A percentile compares a stretch with the other conserved stretches of the same genome.
Evolutionary conservation across 2,329 filamentous ascomycete genomes (phyloP).

Genomic region (Pestalotiopsis sp.): DNA sequence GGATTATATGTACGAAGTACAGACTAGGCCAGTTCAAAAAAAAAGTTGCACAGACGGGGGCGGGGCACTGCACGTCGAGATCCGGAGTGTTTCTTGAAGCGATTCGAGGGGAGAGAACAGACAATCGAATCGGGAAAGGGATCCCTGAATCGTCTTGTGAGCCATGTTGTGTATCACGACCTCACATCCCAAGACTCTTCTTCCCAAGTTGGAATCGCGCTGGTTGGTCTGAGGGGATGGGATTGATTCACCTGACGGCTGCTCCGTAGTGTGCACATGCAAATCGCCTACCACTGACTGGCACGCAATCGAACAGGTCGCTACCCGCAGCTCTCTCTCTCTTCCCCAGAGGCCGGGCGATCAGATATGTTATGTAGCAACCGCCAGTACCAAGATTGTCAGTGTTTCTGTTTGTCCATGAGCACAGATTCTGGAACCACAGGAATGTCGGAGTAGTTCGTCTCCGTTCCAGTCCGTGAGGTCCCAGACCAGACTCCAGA

Average conservation of each 20-base stretch:
- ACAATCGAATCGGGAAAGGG: background rate
- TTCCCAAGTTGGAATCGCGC: background rate
- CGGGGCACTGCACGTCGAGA: background rate
- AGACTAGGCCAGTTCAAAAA: background rate
- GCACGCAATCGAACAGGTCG: background rate
- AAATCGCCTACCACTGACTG: background rate
- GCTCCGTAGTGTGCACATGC: background rate
- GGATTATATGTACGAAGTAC: background rate
- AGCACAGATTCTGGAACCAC: background rate
- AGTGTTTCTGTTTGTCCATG: background rate
- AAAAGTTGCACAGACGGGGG: background rate
- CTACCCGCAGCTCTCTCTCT: background rate
- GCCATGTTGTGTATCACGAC: background rate
- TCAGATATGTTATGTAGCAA: background rate
- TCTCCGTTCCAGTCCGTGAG: background rate
- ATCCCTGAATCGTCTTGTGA: background rate
- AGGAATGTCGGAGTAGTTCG: background rate
- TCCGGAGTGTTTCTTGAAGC: background rate
- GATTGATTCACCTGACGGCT: background rate
- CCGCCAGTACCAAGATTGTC: background rate
- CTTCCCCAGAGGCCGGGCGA: background rate
- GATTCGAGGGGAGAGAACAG: background rate
- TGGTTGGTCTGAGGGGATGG: background rate
- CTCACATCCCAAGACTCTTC: background rate
- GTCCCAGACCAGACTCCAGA: too few relatives aligned